Percentiles rank a stretch among this genome's conserved stretches.
Conservation (phyloP, 257 asterid species). For the Nicotiana sylvestris region DNA sequence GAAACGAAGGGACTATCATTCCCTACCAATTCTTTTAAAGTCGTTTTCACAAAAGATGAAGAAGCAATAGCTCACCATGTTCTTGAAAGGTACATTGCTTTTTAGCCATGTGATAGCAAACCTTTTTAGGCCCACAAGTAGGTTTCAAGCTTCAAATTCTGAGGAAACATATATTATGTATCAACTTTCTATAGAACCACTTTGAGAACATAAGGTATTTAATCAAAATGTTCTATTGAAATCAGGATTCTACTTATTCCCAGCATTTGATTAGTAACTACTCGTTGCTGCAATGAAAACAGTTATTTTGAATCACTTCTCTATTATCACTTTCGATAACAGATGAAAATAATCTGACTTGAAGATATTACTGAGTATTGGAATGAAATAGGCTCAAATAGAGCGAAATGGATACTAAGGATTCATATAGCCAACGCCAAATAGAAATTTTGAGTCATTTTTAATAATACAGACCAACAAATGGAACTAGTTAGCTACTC, state of each 20-base stretch:
- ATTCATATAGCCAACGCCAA: too few relatives aligned
- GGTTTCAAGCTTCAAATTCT: slow-evolving; percentile 24
- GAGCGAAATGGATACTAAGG: not conserved
- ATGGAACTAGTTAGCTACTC: too few relatives aligned
- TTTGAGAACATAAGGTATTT: not conserved
- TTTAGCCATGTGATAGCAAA: slow-evolving; percentile 33
- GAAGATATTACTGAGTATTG: not conserved
- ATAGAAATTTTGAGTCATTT: too few relatives aligned
- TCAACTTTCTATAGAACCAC: not conserved
- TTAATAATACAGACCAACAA: too few relatives aligned
- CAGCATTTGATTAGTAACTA: not conserved
- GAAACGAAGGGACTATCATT: slow-evolving; percentile 36
- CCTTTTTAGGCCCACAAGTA: slow-evolving; percentile 34
- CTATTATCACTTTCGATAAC: not conserved
- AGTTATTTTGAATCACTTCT: not conserved
- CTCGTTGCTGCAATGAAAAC: not conserved
- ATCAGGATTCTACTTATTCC: not conserved
- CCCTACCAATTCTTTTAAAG: slow-evolving; percentile 26
- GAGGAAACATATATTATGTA: slow-evolving; percentile 11
- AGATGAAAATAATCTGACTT: not conserved
- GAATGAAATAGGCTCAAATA: not conserved
- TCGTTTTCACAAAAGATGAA: slow-evolving; percentile 30
- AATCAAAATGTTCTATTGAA: not conserved
- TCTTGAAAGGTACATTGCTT: slow-evolving; percentile 36
- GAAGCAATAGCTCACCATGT: slow-evolving; percentile 32